These are phyloP conservation scores for Mimosa bimucronata DNA, from an alignment of 306 rosid genomes.

Conservation along the genomic window DNA sequence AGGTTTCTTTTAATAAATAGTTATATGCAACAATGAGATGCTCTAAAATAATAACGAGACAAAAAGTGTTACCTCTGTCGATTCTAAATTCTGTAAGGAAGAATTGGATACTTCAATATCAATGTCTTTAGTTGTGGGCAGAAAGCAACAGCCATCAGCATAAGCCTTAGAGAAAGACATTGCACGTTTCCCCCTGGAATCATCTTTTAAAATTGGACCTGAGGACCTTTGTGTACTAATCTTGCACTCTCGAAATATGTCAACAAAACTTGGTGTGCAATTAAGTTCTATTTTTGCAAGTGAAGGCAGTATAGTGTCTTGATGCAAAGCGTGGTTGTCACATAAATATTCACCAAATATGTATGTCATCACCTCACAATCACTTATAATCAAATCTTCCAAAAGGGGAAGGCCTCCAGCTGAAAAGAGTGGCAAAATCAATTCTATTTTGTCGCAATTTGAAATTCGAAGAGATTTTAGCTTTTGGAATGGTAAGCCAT, in stretches of 20 bases:
- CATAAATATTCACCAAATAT: not conserved
- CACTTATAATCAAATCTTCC: not conserved
- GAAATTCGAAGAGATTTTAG: not conserved
- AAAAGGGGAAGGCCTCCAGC: not conserved
- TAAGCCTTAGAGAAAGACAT: no score
- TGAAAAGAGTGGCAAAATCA: not conserved
- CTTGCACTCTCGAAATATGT: not conserved
- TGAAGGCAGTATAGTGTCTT: not conserved
- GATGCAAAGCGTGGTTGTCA: not conserved
- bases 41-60: no score
- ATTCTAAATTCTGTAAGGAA: no score
- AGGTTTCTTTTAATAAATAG: no score
- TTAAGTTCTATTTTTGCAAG: not conserved
- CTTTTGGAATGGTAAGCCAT: not conserved
- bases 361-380: not conserved
- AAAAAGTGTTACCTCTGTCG: no score
- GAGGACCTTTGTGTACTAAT: no score
- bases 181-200: no score
- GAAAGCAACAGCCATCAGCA: no score
- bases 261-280: not conserved
- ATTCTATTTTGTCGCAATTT: not conserved
- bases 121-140: no score
- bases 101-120: no score
- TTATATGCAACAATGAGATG: no score
- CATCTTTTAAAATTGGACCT: no score